Base-by-base conservation (phyloP, 495 filamentous ascomycete species). In the Trypethelium eluteriae region DNA sequence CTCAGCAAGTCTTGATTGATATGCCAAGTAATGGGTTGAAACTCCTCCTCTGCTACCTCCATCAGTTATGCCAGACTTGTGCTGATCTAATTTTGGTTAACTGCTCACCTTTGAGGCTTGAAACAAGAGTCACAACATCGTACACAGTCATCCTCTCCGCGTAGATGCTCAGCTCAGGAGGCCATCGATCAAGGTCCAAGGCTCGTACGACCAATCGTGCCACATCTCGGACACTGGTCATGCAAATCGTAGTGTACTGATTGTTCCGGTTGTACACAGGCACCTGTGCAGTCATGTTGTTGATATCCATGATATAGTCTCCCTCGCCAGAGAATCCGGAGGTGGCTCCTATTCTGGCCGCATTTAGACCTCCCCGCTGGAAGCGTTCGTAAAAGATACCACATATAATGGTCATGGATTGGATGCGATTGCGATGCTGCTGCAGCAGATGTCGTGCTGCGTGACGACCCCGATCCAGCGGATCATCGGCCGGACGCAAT, bases 321-420 rank as follows among this genome's bases (percentile, higher is more conserved):
- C 84, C 85, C 66, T 86, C 84, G 34, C 77, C 78, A 16, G 77
- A 75, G 39, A 85, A 72, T 39, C 80, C 80, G 39, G 76, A 75
- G 57, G 71, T 74, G 18, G 72, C 65, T 9, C 87, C 86, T 41
- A 91, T 85, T 3, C 78, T 74, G 63, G 80, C 81, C 2, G 76
- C 73, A 32, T 75, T 75, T 62, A 92, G 76, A 3, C 89, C 89
- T 11, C 83, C 84, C 11, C 83, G 85, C 9, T 79, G 82, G 73
- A 92, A 91, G 11, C 88, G 79, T 71, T 92, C 89, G 78, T 89
- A 90, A 70, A 91, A 85, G n/a, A 90, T 72, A 44, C 89, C 89
- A 72, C 89, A 92, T 1, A 83, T 82, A 68, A 92, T 90, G 44
- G 86, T 79, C 3, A 88, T 88, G 65, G 80, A 89, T 50, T 83